phyloP scores from a whole-genome alignment of 2,329 filamentous ascomycete species.

The Colletotrichum eleusines region DNA sequence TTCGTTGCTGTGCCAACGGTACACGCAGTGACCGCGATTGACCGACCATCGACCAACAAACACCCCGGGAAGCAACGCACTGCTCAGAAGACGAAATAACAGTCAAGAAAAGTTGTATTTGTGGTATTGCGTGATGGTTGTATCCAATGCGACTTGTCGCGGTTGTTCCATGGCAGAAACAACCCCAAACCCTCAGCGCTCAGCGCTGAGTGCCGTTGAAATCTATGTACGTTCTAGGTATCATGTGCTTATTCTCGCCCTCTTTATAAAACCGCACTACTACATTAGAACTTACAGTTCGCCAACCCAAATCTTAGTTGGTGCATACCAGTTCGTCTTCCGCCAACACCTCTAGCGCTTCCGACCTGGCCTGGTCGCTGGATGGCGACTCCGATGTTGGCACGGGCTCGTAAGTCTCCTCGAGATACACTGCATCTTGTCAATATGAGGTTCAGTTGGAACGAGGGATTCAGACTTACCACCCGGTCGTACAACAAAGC shows the following conservation, averaged over 20 bases:
- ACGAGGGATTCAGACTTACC: slow-evolving; percentile 65
- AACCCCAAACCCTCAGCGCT: slow-evolving; percentile 3
- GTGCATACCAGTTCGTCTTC: slow-evolving; percentile 36
- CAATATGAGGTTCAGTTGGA: background rate
- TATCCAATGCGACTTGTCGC: background rate
- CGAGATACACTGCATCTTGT: slow-evolving; percentile 37
- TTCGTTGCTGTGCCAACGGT: background rate
- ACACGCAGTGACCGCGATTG: background rate
- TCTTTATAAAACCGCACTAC: background rate
- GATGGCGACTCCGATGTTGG: background rate
- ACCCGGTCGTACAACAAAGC: slow-evolving; percentile 79
- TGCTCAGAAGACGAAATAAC: background rate
- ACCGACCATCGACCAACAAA: background rate
- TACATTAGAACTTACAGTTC: background rate
- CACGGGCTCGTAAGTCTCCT: slow-evolving; percentile 31
- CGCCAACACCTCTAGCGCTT: slow-evolving; percentile 21
- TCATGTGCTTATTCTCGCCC: background rate
- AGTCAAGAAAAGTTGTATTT: slow-evolving; percentile 13
- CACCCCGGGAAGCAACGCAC: background rate
- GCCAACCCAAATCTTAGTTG: slow-evolving; percentile 8
- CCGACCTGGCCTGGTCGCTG: slow-evolving; percentile 3
- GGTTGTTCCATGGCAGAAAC: background rate
- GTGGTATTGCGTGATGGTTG: slow-evolving; percentile 4
- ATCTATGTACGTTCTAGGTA: slow-evolving; percentile 34
- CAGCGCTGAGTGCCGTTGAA: slow-evolving; percentile 2